A percentile compares a stretch with the other conserved stretches of the same genome.
phyloP scores from a whole-genome alignment of 2,329 filamentous ascomycete species.

The Lecanoromycetidae sp. region DNA sequence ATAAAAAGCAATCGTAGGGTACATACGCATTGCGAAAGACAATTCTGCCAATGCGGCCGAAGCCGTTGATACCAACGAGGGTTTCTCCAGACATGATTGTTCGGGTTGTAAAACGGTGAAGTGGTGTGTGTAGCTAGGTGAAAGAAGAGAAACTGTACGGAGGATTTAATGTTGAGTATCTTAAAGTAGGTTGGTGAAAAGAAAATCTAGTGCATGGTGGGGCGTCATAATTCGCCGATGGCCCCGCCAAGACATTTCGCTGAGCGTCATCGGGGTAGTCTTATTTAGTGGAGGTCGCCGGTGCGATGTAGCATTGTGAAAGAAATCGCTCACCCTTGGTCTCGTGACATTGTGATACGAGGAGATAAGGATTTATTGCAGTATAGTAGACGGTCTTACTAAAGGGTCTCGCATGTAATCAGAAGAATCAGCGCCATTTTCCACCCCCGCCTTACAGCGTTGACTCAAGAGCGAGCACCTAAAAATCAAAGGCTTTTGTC shows the following conservation, averaged over 20 bases:
- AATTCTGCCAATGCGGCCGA: conserved; percentile 98
- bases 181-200: no score
- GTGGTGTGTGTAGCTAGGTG: neutral
- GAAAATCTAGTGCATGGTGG: no score
- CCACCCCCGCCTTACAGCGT: conserved; percentile 22
- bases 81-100: conserved; percentile 17
- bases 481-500: conserved; percentile 15
- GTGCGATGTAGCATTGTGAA: neutral
- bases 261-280: neutral
- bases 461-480: conserved; percentile 45
- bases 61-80: conserved; percentile 98
- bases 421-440: neutral
- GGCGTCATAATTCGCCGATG: conserved; percentile 2
- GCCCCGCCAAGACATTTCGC: conserved; percentile 6
- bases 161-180: conserved; percentile 1
- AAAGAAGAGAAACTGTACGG: neutral
- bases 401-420: neutral
- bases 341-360: neutral
- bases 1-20: conserved; percentile 9
- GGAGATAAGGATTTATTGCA: no score
- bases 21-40: conserved; percentile 93
- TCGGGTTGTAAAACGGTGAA: neutral
- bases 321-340: neutral
- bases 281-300: neutral
- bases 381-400: no score